Percentiles rank a stretch among this genome's conserved stretches.
phyloP scores from a whole-genome alignment of 202 grass and related monocot genomes.

The Dendrocalamus latiflorus region DNA sequence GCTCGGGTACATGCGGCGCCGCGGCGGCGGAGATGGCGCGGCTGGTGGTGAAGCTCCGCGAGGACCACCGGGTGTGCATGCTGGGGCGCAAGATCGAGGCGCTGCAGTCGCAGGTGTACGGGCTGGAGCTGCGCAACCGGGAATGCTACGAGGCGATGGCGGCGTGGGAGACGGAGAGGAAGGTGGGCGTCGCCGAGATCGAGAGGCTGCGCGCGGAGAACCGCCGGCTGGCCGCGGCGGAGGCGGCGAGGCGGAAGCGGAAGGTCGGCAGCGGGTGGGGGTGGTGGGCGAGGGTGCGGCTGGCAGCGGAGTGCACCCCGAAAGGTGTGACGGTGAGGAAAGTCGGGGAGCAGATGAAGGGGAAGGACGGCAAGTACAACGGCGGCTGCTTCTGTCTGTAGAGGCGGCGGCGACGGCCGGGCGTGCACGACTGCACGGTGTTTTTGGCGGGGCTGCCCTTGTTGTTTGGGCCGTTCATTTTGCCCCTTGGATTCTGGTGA shows the following conservation, averaged over 20 bases:
- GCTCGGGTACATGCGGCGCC: neutral
- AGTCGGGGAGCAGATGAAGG: constrained; percentile 34
- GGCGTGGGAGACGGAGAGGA: constrained; percentile 51
- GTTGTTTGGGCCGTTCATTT: too few relatives aligned
- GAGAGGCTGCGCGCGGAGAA: constrained; percentile 68
- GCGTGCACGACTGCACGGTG: too few relatives aligned
- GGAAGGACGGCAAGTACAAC: constrained; percentile 23
- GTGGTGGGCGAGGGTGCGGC: constrained; percentile 44
- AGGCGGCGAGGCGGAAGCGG: neutral
- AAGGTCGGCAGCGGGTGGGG: neutral
- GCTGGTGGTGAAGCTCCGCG: constrained; percentile 66
- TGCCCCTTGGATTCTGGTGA: too few relatives aligned
- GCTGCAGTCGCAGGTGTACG: constrained; percentile 28
- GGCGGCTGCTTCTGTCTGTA: constrained; percentile 60
- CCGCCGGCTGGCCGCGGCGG: constrained; percentile 33
- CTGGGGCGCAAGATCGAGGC: neutral
- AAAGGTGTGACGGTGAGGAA: constrained; percentile 26
- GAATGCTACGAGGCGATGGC: constrained; percentile 70
- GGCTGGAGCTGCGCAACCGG: constrained; percentile 70
- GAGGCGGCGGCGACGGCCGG: neutral
- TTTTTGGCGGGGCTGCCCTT: too few relatives aligned
- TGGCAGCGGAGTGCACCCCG: constrained; percentile 48
- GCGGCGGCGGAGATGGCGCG: neutral
- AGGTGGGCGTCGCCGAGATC: constrained; percentile 34
- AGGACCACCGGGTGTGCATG: constrained; percentile 39